phyloP scores from a whole-genome alignment of 345 rosid genomes.

The Salix caprea region DNA sequence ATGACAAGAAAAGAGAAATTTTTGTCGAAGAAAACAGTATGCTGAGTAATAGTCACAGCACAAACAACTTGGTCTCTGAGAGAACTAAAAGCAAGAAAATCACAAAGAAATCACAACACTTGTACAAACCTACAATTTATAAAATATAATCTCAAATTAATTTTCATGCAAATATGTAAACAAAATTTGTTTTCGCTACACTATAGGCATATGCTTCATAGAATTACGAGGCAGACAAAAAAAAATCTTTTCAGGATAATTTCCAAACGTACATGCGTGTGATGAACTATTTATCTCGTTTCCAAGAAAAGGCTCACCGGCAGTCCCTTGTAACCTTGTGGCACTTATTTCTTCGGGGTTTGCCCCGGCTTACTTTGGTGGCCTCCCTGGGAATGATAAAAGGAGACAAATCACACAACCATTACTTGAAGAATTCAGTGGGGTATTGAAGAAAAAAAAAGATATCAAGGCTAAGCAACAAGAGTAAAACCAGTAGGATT shows the following conservation, averaged over 20 bases:
- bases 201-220: neutral
- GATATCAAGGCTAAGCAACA: neutral
- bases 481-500: neutral
- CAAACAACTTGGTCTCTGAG: neutral
- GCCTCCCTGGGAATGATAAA: slow-evolving; percentile 35
- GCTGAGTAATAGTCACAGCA: neutral
- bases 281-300: slow-evolving; percentile 9
- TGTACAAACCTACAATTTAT: neutral
- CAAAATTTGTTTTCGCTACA: neutral
- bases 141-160: neutral
- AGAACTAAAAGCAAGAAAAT: neutral
- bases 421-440: neutral
- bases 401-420: neutral
- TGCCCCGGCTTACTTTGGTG: slow-evolving; percentile 45
- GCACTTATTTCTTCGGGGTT: slow-evolving; percentile 36
- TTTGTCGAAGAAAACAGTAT: neutral
- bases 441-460: neutral
- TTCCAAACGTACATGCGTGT: neutral
- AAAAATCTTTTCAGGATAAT: neutral
- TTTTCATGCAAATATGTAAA: neutral
- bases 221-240: neutral
- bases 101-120: neutral
- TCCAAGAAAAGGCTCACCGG: slow-evolving; percentile 24
- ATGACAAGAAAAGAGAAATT: too few species aligned
- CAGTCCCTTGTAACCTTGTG: slow-evolving; percentile 20